A percentile compares a stretch with the other conserved stretches of the same genome.
These are phyloP conservation scores for Sequoiadendron giganteum DNA, from an alignment of 75 land plant genomes.

Conservation along the genomic window DNA sequence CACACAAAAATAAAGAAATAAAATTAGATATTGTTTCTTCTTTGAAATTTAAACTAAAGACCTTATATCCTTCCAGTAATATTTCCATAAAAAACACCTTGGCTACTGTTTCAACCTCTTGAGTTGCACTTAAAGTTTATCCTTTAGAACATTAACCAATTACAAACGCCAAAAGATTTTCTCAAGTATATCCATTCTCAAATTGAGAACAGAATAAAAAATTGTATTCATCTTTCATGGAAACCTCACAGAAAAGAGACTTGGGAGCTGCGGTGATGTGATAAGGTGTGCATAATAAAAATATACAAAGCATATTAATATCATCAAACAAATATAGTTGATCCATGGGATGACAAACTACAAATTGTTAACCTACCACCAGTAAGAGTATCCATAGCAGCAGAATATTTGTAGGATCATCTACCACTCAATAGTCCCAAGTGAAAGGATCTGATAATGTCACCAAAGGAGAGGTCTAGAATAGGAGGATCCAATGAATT, in stretches of 20 bases:
- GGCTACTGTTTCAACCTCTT: background rate
- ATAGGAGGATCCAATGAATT: background rate
- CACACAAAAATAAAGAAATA: background rate
- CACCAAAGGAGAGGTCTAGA: background rate
- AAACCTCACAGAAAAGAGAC: background rate
- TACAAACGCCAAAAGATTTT: background rate
- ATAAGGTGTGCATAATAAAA: background rate
- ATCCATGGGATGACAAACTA: background rate
- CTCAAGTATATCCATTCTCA: background rate
- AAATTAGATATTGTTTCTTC: background rate
- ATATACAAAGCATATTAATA: background rate
- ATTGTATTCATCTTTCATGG: background rate
- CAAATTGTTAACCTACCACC: background rate
- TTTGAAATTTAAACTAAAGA: background rate
- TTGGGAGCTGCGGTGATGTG: background rate
- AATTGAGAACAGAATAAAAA: background rate
- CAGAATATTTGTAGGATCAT: background rate
- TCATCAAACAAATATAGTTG: background rate
- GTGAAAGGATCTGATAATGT: background rate
- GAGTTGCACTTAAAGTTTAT: background rate
- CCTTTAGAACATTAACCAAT: background rate
- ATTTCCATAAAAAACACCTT: background rate
- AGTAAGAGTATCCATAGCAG: background rate
- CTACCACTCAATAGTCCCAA: background rate
- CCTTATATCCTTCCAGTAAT: background rate